These are phyloP conservation scores for Solanum bukasovii DNA, from an alignment of 257 asterid genomes.

Conservation along the genomic window DNA sequence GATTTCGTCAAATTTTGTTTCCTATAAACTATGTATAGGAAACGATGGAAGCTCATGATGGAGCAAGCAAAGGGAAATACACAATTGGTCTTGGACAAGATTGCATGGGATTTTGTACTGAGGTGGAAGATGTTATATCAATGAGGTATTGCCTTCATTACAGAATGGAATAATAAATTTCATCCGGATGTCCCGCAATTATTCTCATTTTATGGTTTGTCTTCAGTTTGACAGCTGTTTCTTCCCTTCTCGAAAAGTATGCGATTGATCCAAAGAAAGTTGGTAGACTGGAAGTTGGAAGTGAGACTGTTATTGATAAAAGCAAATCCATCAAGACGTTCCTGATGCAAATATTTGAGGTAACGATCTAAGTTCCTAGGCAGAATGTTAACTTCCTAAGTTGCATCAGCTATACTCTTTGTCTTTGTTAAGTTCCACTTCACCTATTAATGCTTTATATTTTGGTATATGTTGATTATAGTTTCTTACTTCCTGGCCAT, in stretches of 20 bases:
- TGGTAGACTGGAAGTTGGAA: constrained; percentile 97
- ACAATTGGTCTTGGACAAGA: constrained; percentile 99
- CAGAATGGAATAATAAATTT: not conserved
- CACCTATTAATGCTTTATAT: not conserved
- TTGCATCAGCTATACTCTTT: not conserved
- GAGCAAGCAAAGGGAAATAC: constrained; percentile 98
- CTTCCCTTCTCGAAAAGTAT: constrained; percentile 80
- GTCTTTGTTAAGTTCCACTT: not conserved
- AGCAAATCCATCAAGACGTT: constrained; percentile 98
- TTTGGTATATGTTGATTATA: not conserved
- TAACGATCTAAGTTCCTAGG: constrained; percentile 2
- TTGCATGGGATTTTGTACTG: constrained; percentile 94
- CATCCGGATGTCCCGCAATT: not conserved
- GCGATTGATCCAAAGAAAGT: constrained; percentile 73
- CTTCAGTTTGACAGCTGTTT: constrained; percentile 90
- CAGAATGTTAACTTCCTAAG: not conserved
- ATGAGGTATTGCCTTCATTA: constrained; percentile 52
- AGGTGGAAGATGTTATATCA: constrained; percentile 97
- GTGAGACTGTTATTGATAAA: constrained; percentile 95
- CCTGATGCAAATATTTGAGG: constrained; percentile 98
- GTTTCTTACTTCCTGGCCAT: constrained; percentile 4
- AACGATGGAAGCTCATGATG: constrained; percentile 88
- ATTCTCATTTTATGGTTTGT: constrained; percentile 3
- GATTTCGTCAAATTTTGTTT: not conserved
- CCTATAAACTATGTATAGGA: constrained; percentile 33